Conservation (phyloP, 192 early-diverging fungal genomes). For the Lobosporangium transversale region DNA sequence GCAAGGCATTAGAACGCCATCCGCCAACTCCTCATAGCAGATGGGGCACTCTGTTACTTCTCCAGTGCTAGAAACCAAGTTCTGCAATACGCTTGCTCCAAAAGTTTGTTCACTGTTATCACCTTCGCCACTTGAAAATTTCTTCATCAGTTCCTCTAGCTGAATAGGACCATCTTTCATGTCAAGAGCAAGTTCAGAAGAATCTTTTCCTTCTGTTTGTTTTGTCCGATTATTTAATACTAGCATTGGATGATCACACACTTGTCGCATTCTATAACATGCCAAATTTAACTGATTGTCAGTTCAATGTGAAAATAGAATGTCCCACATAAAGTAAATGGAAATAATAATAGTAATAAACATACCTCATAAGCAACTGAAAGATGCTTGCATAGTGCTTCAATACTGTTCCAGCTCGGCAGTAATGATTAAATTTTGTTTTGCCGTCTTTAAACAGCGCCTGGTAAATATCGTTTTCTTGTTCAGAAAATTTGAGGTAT, state of each 20-base stretch:
- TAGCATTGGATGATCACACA: conserved; percentile 73
- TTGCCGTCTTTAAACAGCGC: conserved; percentile 73
- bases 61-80: conserved; percentile 37
- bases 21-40: conserved; percentile 62
- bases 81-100: conserved; percentile 54
- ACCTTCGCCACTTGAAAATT: conserved; percentile 27
- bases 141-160: conserved; percentile 56
- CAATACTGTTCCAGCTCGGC: conserved; percentile 68
- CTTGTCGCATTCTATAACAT: conserved; percentile 70
- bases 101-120: conserved; percentile 27
- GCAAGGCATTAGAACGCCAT: conserved; percentile 63
- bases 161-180: conserved; percentile 49
- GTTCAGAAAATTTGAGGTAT: conserved; percentile 68
- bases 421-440: conserved; percentile 68
- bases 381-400: conserved; percentile 77
- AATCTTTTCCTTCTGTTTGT: not conserved
- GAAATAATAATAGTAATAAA: too few relatives aligned
- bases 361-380: conserved; percentile 63
- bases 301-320: too few relatives aligned
- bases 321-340: too few relatives aligned
- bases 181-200: conserved; percentile 10
- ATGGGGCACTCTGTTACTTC: conserved; percentile 61
- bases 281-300: too few relatives aligned
- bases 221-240: conserved; percentile 33
- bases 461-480: conserved; percentile 77